Evolutionary conservation across 2,329 filamentous ascomycete genomes (phyloP).

Genomic region (Shiraia bambusicola): DNA sequence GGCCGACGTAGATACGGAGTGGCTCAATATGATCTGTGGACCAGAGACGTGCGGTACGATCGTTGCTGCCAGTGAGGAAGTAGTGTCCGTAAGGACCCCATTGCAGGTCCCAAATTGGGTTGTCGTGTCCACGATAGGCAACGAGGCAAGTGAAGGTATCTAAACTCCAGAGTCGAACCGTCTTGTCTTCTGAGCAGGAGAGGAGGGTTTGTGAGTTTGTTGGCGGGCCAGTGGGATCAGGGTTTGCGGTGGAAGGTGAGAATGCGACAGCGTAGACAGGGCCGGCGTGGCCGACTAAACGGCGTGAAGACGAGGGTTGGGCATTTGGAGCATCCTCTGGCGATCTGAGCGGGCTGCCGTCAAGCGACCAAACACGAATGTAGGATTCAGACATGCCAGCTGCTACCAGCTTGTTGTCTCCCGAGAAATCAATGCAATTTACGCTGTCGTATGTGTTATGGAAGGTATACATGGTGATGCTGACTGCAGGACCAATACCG

Average conservation of each 20-base stretch:
- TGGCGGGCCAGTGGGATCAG: slow-evolving; percentile 51
- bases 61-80: slow-evolving; percentile 83
- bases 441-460: slow-evolving; percentile 93
- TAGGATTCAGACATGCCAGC: slow-evolving; percentile 92
- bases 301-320: slow-evolving; percentile 67
- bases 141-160: slow-evolving; percentile 91
- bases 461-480: slow-evolving; percentile 96
- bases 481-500: slow-evolving; percentile 78
- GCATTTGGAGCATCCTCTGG: slow-evolving; percentile 57
- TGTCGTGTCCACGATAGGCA: slow-evolving; percentile 89
- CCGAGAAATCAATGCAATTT: slow-evolving; percentile 93
- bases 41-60: slow-evolving; percentile 89
- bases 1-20: slow-evolving; percentile 83
- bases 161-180: slow-evolving; percentile 88
- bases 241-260: slow-evolving; percentile 65
- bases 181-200: slow-evolving; percentile 83
- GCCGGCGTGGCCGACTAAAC: slow-evolving; percentile 82
- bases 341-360: slow-evolving; percentile 77
- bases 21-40: slow-evolving; percentile 89
- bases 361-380: slow-evolving; percentile 89
- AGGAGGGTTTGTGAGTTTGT: slow-evolving; percentile 74
- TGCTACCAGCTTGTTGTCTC: slow-evolving; percentile 83
- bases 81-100: slow-evolving; percentile 97
- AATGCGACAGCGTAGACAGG: slow-evolving; percentile 90
- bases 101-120: slow-evolving; percentile 81